These are phyloP conservation scores for Hymenoscyphus salicellus DNA, from an alignment of 2,329 filamentous ascomycete genomes.

Conservation along the genomic window DNA sequence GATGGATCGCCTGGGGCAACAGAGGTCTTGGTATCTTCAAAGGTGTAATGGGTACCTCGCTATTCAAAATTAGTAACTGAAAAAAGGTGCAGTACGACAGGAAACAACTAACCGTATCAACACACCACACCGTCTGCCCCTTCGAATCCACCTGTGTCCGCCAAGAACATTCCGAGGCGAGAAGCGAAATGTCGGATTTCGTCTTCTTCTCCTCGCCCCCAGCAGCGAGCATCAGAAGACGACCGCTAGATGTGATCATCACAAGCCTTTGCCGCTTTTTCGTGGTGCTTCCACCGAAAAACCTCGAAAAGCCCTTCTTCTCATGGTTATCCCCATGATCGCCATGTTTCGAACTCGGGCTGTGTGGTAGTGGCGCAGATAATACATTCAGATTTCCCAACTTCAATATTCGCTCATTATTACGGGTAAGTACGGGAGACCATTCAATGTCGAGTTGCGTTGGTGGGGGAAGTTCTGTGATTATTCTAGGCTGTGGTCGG, in stretches of 20 bases:
- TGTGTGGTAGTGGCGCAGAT: conserved; percentile 72
- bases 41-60: conserved; percentile 86
- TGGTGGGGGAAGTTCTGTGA: conserved; percentile 94
- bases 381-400: conserved; percentile 86
- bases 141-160: conserved; percentile 80
- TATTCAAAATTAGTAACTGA: conserved; percentile 24
- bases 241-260: conserved; percentile 88
- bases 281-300: conserved; percentile 85
- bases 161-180: conserved; percentile 73
- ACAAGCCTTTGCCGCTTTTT: conserved; percentile 93
- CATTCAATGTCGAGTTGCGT: conserved; percentile 97
- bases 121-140: conserved; percentile 81
- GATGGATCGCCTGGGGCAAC: conserved; percentile 56
- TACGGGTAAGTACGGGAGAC: conserved; percentile 88
- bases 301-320: conserved; percentile 90
- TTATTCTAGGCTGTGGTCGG: conserved; percentile 71
- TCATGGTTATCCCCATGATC: conserved; percentile 68
- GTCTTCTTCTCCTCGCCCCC: conserved; percentile 94
- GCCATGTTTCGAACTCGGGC: conserved; percentile 66
- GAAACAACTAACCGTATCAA: conserved; percentile 76
- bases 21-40: conserved; percentile 84
- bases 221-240: conserved; percentile 84
- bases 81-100: conserved; percentile 5
- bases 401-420: conserved; percentile 91
- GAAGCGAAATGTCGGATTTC: conserved; percentile 85